Percentiles rank a stretch among this genome's conserved stretches.
Evolutionary conservation across 164 flowering plant species (phyloP).

Genomic region (Vitis rotundifolia): DNA sequence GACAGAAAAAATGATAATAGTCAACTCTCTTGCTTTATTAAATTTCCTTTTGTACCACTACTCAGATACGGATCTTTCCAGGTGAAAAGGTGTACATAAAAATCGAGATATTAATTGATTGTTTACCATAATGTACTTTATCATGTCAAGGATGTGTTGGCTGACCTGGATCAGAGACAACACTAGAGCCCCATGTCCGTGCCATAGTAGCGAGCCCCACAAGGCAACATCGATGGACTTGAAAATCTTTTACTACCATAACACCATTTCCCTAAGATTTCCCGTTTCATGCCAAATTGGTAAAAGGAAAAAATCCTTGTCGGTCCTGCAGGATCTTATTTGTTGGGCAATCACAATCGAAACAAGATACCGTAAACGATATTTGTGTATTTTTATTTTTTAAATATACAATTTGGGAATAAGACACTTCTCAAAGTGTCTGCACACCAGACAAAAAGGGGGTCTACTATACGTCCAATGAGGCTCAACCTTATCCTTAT

Average conservation of each 20-base stretch:
- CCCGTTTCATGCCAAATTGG: background rate
- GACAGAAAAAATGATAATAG: too few species aligned
- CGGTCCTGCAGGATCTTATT: background rate
- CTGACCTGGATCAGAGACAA: background rate
- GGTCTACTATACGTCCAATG: conserved; percentile 5
- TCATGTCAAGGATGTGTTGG: background rate
- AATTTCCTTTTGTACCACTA: too few species aligned
- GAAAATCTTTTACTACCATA: background rate
- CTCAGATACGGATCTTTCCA: too few species aligned
- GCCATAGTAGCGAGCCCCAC: background rate
- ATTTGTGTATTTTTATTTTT: background rate
- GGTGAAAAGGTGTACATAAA: too few species aligned
- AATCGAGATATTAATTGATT: too few species aligned
- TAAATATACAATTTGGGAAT: background rate
- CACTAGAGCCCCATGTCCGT: background rate
- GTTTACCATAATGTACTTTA: too few species aligned
- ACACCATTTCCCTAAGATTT: background rate
- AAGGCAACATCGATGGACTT: background rate
- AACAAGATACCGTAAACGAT: background rate
- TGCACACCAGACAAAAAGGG: conserved; percentile 15
- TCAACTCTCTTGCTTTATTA: too few species aligned
- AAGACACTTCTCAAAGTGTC: background rate
- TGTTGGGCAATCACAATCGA: conserved; percentile 6
- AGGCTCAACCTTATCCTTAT: conserved; percentile 11
- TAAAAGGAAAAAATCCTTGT: background rate